Conservation (phyloP, 345 rosid species). For the Populus pruinosa region DNA sequence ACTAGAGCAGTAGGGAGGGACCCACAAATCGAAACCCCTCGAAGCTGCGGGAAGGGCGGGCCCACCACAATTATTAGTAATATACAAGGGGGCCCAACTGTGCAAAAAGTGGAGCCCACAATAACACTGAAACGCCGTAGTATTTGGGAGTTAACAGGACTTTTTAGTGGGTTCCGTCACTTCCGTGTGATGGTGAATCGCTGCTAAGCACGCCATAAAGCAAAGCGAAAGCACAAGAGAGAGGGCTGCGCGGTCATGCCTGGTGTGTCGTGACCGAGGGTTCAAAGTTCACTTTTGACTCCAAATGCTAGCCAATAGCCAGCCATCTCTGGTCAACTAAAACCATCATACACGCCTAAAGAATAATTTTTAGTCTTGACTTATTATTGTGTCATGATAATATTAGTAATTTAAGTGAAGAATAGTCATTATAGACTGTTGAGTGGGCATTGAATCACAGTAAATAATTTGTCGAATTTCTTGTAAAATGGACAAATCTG, state of each 20-base stretch:
- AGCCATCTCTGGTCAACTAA: constrained; percentile 11
- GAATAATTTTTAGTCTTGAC: background rate
- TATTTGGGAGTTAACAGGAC: background rate
- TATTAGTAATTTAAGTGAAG: too few relatives aligned
- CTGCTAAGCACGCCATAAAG: background rate
- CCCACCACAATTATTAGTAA: background rate
- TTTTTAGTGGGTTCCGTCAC: background rate
- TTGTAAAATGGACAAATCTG: background rate
- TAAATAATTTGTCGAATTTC: background rate
- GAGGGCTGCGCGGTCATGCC: constrained; percentile 2
- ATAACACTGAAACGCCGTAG: background rate
- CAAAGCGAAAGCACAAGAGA: background rate
- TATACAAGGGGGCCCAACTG: background rate
- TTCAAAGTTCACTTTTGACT: constrained; percentile 17
- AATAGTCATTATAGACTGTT: background rate
- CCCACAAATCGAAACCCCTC: background rate
- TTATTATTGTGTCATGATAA: background rate
- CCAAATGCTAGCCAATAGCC: background rate
- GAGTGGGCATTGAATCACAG: too few relatives aligned
- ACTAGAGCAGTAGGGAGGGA: background rate
- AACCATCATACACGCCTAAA: background rate
- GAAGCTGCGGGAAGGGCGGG: background rate
- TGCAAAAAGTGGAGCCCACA: background rate
- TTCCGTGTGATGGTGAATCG: background rate
- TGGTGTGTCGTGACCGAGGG: constrained; percentile 23